These are phyloP conservation scores for Vickermania spadyakhi DNA, from an alignment of 208 protist genomes.

Conservation along the genomic window DNA sequence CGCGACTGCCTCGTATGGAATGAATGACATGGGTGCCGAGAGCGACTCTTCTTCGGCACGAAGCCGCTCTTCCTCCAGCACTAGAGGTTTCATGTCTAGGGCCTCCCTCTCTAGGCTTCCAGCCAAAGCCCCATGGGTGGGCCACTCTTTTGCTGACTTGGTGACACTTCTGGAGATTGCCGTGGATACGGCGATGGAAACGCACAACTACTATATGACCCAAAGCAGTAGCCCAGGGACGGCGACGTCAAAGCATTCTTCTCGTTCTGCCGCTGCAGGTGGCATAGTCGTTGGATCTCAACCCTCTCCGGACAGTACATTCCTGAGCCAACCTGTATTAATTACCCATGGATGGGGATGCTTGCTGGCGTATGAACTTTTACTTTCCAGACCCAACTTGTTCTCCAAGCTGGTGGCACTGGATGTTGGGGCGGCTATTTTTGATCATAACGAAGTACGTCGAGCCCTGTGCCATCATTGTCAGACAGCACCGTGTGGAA, in stretches of 20 bases:
- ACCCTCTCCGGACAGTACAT: not conserved
- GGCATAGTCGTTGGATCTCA: too few species aligned
- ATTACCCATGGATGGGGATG: constrained; percentile 62
- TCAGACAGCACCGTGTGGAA: too few species aligned
- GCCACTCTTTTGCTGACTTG: constrained; percentile 57
- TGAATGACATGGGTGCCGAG: not conserved
- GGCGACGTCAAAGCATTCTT: not conserved
- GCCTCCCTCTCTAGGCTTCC: not conserved
- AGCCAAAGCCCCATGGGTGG: not conserved
- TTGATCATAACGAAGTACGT: constrained; percentile 10
- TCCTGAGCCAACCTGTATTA: constrained; percentile 25
- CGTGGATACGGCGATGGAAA: constrained; percentile 55
- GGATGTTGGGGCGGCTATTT: constrained; percentile 27
- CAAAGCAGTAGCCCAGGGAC: constrained; percentile 2
- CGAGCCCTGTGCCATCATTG: not conserved
- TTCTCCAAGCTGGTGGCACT: constrained; percentile 54
- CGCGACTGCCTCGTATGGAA: not conserved
- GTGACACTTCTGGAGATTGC: constrained; percentile 63
- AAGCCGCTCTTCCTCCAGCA: not conserved
- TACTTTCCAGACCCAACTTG: constrained; percentile 33
- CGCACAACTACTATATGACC: constrained; percentile 37
- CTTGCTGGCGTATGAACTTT: constrained; percentile 46
- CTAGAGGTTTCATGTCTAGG: not conserved
- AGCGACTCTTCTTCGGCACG: not conserved
- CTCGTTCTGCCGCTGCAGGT: not conserved